phyloP scores from a whole-genome alignment of 768 basidiomycete species.

The Russula ochroleuca region DNA sequence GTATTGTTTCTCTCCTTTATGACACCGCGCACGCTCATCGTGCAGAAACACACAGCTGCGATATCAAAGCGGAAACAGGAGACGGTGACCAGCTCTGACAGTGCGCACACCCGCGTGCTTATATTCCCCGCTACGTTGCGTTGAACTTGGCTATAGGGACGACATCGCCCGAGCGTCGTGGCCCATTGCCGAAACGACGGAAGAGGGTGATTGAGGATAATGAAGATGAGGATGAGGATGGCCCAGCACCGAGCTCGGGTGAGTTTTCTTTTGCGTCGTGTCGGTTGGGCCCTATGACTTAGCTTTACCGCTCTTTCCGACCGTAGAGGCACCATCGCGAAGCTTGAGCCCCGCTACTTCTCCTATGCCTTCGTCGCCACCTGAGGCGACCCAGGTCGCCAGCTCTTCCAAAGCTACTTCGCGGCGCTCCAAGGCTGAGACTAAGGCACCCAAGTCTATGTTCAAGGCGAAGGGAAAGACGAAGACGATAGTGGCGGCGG shows the following conservation, averaged over 20 bases:
- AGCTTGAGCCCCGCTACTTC: conserved; percentile 8
- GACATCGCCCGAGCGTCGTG: conserved; percentile 30
- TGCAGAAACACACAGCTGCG: not conserved
- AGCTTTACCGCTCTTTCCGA: not conserved
- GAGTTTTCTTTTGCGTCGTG: not conserved
- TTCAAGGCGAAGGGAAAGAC: conserved; percentile 21
- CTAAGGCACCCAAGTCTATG: conserved; percentile 9
- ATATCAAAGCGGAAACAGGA: conserved; percentile 19
- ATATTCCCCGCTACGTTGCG: not conserved
- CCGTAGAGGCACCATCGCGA: conserved; percentile 16
- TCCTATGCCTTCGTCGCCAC: not conserved
- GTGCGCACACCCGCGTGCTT: not conserved
- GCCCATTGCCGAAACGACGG: conserved; percentile 45
- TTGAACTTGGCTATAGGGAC: conserved; percentile 2
- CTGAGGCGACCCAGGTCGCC: not conserved
- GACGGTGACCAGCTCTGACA: not conserved
- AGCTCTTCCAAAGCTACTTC: conserved; percentile 10
- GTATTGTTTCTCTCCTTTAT: not conserved
- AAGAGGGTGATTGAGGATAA: conserved; percentile 54
- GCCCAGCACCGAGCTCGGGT: conserved; percentile 22
- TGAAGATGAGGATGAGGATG: conserved; percentile 34
- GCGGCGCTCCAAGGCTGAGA: not conserved
- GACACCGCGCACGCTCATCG: not conserved
- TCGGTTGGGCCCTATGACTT: not conserved
- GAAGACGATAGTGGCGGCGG: conserved; percentile 14